Evolutionary conservation across 441 rosid genomes (phyloP).

Genomic region (Aquilaria agallochum): DNA sequence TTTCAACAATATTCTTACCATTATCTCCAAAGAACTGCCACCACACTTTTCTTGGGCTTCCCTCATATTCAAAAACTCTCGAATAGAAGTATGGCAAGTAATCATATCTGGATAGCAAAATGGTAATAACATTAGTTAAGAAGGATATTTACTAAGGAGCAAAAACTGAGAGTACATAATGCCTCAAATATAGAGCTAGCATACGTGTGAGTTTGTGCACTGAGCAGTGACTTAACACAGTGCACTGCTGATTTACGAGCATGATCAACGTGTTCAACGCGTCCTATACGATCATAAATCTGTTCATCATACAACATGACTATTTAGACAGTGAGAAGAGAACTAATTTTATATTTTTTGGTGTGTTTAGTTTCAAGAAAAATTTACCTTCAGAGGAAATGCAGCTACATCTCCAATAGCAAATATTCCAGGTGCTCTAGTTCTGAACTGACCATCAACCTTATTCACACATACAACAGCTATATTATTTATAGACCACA

Average conservation of each 20-base stretch:
- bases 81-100: slow-evolving; percentile 92
- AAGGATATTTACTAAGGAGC: slow-evolving; percentile 14
- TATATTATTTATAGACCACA: background rate
- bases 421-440: slow-evolving; percentile 82
- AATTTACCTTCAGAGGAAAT: slow-evolving; percentile 76
- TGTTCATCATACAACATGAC: slow-evolving; percentile 24
- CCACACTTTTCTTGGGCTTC: slow-evolving; percentile 89
- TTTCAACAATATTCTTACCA: slow-evolving; percentile 34
- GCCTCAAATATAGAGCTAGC: slow-evolving; percentile 7
- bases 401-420: slow-evolving; percentile 97
- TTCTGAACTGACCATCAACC: slow-evolving; percentile 87
- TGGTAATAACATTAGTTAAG: slow-evolving; percentile 5
- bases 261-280: slow-evolving; percentile 95
- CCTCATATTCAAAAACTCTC: slow-evolving; percentile 87
- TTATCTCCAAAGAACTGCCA: slow-evolving; percentile 96
- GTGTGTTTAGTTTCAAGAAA: background rate
- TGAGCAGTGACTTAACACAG: slow-evolving; percentile 66
- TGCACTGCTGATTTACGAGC: slow-evolving; percentile 92
- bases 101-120: slow-evolving; percentile 59
- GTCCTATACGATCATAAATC: slow-evolving; percentile 76
- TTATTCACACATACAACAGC: slow-evolving; percentile 20
- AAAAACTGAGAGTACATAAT: background rate
- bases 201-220: slow-evolving; percentile 68
- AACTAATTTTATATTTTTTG: slow-evolving; percentile 11
- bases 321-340: slow-evolving; percentile 12